Base-by-base conservation (phyloP, 2,329 filamentous ascomycete genomes). In the Botryotinia narcissicola region DNA sequence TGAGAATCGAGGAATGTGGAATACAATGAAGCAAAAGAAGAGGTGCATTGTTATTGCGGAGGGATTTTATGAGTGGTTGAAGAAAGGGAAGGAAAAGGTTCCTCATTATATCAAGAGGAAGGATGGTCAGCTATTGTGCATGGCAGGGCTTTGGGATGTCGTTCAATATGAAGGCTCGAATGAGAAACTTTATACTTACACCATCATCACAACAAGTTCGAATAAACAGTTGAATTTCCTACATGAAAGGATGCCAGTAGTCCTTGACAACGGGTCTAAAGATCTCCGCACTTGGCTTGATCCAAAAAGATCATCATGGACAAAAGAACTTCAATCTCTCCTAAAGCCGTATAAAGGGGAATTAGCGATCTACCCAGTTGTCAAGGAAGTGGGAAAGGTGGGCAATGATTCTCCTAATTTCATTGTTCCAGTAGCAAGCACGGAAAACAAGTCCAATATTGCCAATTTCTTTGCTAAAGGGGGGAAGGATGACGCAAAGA, bases 41-140 rank as follows among this genome's bases (percentile, higher is more conserved):
- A 87, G 96, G 44, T 98, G 96, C 81, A 86, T 98, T 35, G 90
- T 98, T 16, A 81, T 97, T 9, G 94, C 93, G 16, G 92, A 98
- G 82, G 96, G 96, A 1, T 99, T 98, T 82, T 99, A 94, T 80
- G 96, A 99, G 82, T 98, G 96, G 96, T 84, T 97, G 74, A 95
- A 95, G 82, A 93, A 91, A 78, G 87, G 87, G 1, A 95, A 92
- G 77, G 92, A 96, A 71, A 97, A 93, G 83, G 84, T 95, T 2
- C 95, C 96, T 18, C 90, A 98, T 82, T 98, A 90, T 79, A 88
- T 94, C 35, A 95, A 91, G 82, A 87, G 94, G 42, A 92, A 90
- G 77, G 95, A 98, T 80, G 93, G 92, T 0, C 88, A 90, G 78
- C 83, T 98, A 78, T 93, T 82, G 91, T 95, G 90, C 79, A 91